phyloP scores from a whole-genome alignment of 2,329 filamentous ascomycete species.

The Neofusicoccum sp. region DNA sequence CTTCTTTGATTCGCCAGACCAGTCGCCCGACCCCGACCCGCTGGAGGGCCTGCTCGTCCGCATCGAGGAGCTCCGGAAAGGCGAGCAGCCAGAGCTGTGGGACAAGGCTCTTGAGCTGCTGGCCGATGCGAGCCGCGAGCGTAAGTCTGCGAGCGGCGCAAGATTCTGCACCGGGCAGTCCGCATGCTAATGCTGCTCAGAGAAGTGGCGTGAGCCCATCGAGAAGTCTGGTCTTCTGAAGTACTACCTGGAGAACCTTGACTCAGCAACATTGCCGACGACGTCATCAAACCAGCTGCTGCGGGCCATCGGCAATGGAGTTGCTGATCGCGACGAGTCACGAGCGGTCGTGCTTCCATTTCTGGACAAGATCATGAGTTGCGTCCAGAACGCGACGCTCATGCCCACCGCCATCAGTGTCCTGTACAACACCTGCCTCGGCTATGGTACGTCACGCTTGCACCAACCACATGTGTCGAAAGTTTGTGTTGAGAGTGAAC shows the following conservation, averaged over 20 bases:
- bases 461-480: not conserved
- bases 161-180: not conserved
- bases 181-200: constrained; percentile 27
- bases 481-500: not conserved
- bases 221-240: constrained; percentile 30
- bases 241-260: constrained; percentile 28
- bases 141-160: not conserved
- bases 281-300: constrained; percentile 33
- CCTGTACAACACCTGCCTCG: constrained; percentile 45
- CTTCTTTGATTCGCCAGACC: constrained; percentile 12
- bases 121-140: constrained; percentile 13
- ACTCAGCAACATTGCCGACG: constrained; percentile 22
- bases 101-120: constrained; percentile 8
- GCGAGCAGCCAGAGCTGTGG: constrained; percentile 8
- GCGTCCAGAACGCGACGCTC: constrained; percentile 27
- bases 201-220: constrained; percentile 31
- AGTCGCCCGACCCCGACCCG: not conserved
- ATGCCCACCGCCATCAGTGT: constrained; percentile 37
- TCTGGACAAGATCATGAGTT: constrained; percentile 29
- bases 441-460: constrained; percentile 32
- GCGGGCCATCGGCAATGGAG: constrained; percentile 38
- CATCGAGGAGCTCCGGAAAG: constrained; percentile 8
- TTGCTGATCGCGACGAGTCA: constrained; percentile 38
- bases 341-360: constrained; percentile 29
- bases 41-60: not conserved